phyloP scores from a whole-genome alignment of 345 rosid species.

The Melaleuca alternifolia region DNA sequence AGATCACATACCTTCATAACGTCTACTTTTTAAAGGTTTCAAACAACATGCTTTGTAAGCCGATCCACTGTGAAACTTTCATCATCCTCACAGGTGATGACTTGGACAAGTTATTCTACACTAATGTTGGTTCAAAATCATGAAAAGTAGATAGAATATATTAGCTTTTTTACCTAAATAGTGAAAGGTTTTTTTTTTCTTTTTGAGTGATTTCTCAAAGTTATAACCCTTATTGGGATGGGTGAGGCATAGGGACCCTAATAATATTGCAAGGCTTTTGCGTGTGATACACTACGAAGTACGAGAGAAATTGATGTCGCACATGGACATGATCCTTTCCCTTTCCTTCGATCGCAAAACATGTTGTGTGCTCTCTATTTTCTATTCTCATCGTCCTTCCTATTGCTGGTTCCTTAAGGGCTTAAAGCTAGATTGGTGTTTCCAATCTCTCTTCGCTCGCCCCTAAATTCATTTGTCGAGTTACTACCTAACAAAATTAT shows the following conservation, averaged over 20 bases:
- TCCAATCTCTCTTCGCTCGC: background rate
- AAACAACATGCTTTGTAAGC: background rate
- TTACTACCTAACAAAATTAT: background rate
- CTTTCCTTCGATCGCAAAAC: background rate
- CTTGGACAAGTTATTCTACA: background rate
- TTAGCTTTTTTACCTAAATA: background rate
- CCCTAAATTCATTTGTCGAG: background rate
- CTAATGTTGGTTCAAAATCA: background rate
- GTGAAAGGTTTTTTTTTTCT: background rate
- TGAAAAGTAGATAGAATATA: background rate
- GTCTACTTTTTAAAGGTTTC: background rate
- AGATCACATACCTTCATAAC: background rate
- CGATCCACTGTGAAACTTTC: background rate
- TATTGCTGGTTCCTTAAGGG: background rate
- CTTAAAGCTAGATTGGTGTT: background rate
- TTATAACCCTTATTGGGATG: background rate
- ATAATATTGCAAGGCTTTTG: background rate
- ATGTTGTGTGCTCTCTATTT: too few species aligned
- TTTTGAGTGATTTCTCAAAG: background rate
- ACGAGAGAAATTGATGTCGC: background rate
- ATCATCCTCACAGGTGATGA: background rate
- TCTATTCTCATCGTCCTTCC: background rate
- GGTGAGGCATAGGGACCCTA: background rate
- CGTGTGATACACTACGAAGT: background rate
- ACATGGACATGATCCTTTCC: background rate